A percentile compares a stretch with the other conserved stretches of the same genome.
phyloP scores from a whole-genome alignment of 805 yeast genomes.

The Blastobotrys muscicola region DNA sequence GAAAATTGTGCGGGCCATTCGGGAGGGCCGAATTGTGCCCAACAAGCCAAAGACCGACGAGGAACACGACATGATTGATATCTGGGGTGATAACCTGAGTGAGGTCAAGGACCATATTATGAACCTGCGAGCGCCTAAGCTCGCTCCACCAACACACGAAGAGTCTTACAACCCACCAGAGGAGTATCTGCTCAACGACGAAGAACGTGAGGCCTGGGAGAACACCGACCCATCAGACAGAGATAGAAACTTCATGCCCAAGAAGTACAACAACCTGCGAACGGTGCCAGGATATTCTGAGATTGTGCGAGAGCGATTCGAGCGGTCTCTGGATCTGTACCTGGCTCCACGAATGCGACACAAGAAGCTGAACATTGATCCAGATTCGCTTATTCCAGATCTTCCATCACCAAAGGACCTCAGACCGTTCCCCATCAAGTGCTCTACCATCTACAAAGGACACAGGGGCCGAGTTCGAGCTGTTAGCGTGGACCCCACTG shows the following conservation, averaged over 20 bases:
- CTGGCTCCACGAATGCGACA: conserved; percentile 93
- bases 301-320: conserved; percentile 80
- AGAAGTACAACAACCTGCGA: conserved; percentile 71
- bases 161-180: conserved; percentile 97
- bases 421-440: conserved; percentile 90
- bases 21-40: conserved; percentile 89
- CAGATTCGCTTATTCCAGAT: conserved; percentile 91
- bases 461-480: conserved; percentile 78
- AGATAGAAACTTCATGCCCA: conserved; percentile 70
- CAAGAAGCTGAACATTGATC: conserved; percentile 85
- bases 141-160: conserved; percentile 93
- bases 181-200: conserved; percentile 75
- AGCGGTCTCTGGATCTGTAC: conserved; percentile 86
- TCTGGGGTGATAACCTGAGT: conserved; percentile 70
- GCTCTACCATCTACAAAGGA: conserved; percentile 77
- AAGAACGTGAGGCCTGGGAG: conserved; percentile 67
- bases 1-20: conserved; percentile 92
- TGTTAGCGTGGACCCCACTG: conserved; percentile 76
- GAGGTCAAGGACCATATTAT: conserved; percentile 67
- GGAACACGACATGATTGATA: conserved; percentile 51
- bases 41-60: conserved; percentile 47
- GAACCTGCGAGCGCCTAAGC: conserved; percentile 90
- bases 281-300: conserved; percentile 91
- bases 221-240: conserved; percentile 66
- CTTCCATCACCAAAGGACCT: conserved; percentile 94